Evolutionary conservation across 169 alveolate species (phyloP).

Genomic region (Plasmodium cynomolgi): DNA sequence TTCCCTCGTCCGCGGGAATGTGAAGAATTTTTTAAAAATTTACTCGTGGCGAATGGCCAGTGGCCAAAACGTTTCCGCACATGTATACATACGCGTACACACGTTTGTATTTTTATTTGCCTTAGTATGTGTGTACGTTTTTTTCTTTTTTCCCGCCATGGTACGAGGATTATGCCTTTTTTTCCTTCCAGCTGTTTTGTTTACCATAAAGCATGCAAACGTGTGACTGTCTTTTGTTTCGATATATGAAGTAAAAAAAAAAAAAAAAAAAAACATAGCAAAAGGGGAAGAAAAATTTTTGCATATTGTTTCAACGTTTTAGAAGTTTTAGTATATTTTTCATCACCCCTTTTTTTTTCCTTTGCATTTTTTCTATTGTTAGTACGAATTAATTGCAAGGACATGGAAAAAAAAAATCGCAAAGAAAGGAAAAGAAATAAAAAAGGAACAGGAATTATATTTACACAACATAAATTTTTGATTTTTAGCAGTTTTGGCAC

Average conservation of each 20-base stretch:
- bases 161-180: not conserved
- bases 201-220: not conserved
- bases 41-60: not conserved
- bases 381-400: not conserved
- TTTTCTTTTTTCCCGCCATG: not conserved
- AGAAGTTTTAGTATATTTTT: not conserved
- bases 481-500: not conserved
- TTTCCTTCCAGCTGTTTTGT: not conserved
- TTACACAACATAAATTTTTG: not conserved
- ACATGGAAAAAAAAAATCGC: not conserved
- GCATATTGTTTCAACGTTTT: not conserved
- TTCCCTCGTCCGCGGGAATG: not conserved
- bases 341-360: not conserved
- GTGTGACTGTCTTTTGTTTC: constrained; percentile 2
- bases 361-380: not conserved
- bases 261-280: not conserved
- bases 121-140: not conserved
- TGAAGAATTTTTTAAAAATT: constrained; percentile 8
- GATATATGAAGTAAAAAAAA: not conserved
- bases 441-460: not conserved
- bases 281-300: not conserved
- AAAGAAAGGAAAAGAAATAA: not conserved
- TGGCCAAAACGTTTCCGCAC: not conserved
- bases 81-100: not conserved
- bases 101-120: not conserved